These are phyloP conservation scores for Parietichytrium sp. DNA, from an alignment of 108 stramenopile species.

Conservation along the genomic window DNA sequence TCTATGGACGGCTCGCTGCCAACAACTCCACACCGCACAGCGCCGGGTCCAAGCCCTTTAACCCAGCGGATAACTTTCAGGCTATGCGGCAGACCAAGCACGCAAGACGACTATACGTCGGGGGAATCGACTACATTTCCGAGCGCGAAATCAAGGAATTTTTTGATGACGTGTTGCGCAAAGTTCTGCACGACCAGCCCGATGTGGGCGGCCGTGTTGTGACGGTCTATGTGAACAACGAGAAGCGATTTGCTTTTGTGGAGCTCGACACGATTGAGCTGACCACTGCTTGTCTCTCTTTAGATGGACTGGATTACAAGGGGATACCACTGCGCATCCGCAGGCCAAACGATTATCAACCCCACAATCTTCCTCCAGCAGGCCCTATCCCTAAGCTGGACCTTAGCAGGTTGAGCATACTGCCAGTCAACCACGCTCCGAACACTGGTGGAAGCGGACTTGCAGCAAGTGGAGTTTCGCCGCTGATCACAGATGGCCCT, in stretches of 20 bases:
- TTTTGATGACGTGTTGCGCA: constrained; percentile 76
- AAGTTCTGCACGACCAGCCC: constrained; percentile 38
- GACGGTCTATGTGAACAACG: constrained; percentile 85
- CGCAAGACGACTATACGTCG: constrained; percentile 90
- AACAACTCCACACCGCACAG: not conserved
- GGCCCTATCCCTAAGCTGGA: constrained; percentile 31
- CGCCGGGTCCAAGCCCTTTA: not conserved
- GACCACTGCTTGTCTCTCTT: constrained; percentile 78
- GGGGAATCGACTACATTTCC: constrained; percentile 69
- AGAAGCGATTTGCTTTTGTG: constrained; percentile 88
- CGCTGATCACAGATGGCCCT: constrained; percentile 89
- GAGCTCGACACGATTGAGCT: constrained; percentile 91
- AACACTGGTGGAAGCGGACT: not conserved
- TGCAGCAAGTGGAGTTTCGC: not conserved
- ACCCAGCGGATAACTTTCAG: constrained; percentile 43
- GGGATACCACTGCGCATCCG: constrained; percentile 81
- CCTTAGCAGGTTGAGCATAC: constrained; percentile 72
- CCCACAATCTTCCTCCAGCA: constrained; percentile 60
- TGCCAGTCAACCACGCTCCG: too few species aligned
- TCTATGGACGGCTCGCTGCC: not conserved
- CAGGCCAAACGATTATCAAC: constrained; percentile 94
- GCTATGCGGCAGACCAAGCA: constrained; percentile 82
- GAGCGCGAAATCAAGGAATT: constrained; percentile 79
- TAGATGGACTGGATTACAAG: constrained; percentile 84
- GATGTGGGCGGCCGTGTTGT: constrained; percentile 75